Percentiles rank a stretch among this genome's conserved stretches.
phyloP scores from a whole-genome alignment of 2,329 filamentous ascomycete genomes.

The Neonectria ditissima region DNA sequence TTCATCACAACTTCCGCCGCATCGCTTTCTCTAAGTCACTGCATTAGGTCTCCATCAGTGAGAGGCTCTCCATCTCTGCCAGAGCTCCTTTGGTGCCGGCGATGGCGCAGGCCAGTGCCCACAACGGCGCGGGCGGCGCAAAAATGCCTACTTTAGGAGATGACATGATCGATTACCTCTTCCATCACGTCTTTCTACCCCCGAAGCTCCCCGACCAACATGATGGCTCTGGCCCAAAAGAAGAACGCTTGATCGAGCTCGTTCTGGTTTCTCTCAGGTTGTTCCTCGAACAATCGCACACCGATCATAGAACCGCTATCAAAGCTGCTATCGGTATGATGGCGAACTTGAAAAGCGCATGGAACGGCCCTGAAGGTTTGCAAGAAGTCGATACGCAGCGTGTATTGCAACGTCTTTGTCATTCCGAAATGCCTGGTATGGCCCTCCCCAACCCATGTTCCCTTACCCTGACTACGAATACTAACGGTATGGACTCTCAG shows the following conservation, averaged over 20 bases:
- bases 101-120: not conserved
- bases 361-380: constrained; percentile 7
- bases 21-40: too few relatives aligned
- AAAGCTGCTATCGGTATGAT: constrained; percentile 20
- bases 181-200: constrained; percentile 49
- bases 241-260: constrained; percentile 9
- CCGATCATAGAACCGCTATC: not conserved
- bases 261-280: constrained; percentile 7
- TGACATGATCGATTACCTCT: constrained; percentile 26
- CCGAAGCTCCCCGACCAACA: constrained; percentile 44
- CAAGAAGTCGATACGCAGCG: not conserved
- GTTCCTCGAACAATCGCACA: constrained; percentile 1
- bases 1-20: not conserved
- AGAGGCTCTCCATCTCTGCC: not conserved
- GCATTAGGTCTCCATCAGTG: too few relatives aligned
- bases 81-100: not conserved
- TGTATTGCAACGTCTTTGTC: not conserved
- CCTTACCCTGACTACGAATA: not conserved
- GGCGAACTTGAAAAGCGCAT: constrained; percentile 10
- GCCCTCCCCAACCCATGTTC: not conserved
- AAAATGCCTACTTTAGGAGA: not conserved
- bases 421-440: constrained; percentile 17
- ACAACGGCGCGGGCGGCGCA: not conserved
- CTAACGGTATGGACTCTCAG: not conserved
- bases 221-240: constrained; percentile 5